Conservation (phyloP, 2,329 filamentous ascomycete genomes). For the Penicillium freii region DNA sequence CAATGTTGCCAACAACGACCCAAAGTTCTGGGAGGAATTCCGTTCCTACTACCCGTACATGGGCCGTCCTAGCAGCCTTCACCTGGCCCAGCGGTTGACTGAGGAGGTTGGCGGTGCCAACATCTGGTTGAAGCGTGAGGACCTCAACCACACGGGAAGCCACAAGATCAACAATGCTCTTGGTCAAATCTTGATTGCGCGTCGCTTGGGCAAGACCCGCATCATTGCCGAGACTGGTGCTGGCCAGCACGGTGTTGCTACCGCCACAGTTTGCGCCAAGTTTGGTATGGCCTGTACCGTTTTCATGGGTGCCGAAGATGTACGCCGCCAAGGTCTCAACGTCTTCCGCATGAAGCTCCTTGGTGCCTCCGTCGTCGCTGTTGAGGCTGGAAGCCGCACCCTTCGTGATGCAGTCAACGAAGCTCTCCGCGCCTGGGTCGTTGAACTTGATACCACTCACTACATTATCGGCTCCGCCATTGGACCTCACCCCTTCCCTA, state of each 20-base stretch:
- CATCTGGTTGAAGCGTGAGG: slow-evolving; percentile 97
- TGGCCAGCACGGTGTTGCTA: slow-evolving; percentile 96
- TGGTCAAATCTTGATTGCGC: slow-evolving; percentile 84
- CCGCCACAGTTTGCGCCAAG: slow-evolving; percentile 94
- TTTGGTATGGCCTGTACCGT: slow-evolving; percentile 98
- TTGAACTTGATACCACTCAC: slow-evolving; percentile 87
- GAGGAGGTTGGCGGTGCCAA: slow-evolving; percentile 87
- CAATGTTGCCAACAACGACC: slow-evolving; percentile 79
- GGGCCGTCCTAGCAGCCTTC: slow-evolving; percentile 87
- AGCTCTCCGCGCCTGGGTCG: slow-evolving; percentile 90
- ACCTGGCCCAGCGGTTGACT: slow-evolving; percentile 83
- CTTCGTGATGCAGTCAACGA: slow-evolving; percentile 91
- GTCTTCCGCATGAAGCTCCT: slow-evolving; percentile 98
- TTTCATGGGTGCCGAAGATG: slow-evolving; percentile 98
- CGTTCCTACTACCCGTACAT: slow-evolving; percentile 96
- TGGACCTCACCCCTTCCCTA: slow-evolving; percentile 95
- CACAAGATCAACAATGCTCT: slow-evolving; percentile 99
- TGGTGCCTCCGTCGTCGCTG: slow-evolving; percentile 86
- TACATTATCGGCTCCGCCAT: slow-evolving; percentile 98
- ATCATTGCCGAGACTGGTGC: slow-evolving; percentile 98
- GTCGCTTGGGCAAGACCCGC: slow-evolving; percentile 84
- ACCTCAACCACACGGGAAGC: slow-evolving; percentile 94
- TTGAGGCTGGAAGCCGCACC: slow-evolving; percentile 83
- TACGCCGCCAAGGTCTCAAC: slow-evolving; percentile 91
- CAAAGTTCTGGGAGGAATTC: slow-evolving; percentile 95